Conservation (phyloP, 495 filamentous ascomycete species). For the Podospora comata region DNA sequence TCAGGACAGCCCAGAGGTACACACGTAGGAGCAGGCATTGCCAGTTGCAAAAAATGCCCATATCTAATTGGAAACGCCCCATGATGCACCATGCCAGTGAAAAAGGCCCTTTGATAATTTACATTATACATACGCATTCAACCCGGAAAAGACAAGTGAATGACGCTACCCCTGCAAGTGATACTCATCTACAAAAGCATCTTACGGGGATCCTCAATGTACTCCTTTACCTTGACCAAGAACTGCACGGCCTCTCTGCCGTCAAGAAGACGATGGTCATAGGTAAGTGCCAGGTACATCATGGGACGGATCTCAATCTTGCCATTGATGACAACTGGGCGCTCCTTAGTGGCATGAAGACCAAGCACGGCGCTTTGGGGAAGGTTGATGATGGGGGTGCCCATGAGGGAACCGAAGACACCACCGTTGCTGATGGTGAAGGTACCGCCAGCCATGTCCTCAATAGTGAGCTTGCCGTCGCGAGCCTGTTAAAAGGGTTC, state of each 20-base stretch:
- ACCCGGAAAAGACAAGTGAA: neutral
- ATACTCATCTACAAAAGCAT: slow-evolving; percentile 57
- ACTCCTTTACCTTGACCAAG: slow-evolving; percentile 96
- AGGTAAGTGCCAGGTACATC: slow-evolving; percentile 98
- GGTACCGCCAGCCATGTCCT: slow-evolving; percentile 98
- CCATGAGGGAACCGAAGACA: slow-evolving; percentile 75
- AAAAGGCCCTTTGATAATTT: neutral
- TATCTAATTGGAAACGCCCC: slow-evolving; percentile 23
- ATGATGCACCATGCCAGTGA: slow-evolving; percentile 16
- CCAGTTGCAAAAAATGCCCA: slow-evolving; percentile 13
- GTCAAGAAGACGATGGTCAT: slow-evolving; percentile 93
- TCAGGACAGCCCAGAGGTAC: neutral
- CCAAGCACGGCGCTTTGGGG: slow-evolving; percentile 94
- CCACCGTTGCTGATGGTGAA: slow-evolving; percentile 97
- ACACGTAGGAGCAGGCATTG: neutral
- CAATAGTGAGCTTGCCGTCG: slow-evolving; percentile 95
- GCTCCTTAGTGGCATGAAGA: slow-evolving; percentile 97
- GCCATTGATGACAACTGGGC: slow-evolving; percentile 82
- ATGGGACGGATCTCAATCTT: slow-evolving; percentile 93
- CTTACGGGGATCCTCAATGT: slow-evolving; percentile 91
- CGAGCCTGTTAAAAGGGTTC: slow-evolving; percentile 59
- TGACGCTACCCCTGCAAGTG: neutral
- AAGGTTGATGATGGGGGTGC: slow-evolving; percentile 98
- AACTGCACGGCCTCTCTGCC: slow-evolving; percentile 96
- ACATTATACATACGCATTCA: slow-evolving; percentile 28